Base-by-base conservation (phyloP, 164 flowering plant genomes). In the Akebia trifoliata region DNA sequence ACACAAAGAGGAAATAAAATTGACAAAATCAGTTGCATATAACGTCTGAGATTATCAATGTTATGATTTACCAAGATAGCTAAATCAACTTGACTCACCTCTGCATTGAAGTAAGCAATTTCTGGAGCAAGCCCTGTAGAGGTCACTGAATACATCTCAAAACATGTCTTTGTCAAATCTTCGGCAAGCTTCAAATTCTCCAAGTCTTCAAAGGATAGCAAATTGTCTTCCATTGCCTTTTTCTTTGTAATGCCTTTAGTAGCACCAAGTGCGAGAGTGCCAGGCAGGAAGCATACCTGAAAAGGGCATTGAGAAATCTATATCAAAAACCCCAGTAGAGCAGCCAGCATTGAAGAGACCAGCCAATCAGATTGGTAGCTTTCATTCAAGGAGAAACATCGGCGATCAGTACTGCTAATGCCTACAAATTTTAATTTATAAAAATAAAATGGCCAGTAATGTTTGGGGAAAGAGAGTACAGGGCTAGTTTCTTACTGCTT, bases 121-220 rank as follows among this genome's bases (percentile, higher is more conserved):
- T 93, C 99, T 40, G 99, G 95, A 69, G 99, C 88, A 70, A 93
- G 88, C 62, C 99, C 99, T 43, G 99, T 90, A 32, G 99, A 73
- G 37, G 99, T 93, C 61, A 83, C 93, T 26, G 85, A 62, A 69
- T 93, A 90, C 89, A 86, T 87, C 74, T 86, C 86, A 69, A 78
- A 76, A 70, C 99, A 93, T 58, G 99, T 90, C 65, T 86, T 81
- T 7, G 86, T 82, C 61, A 90, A 68, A 69, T 93, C 96, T 75
- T 93, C 97, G 45, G 99, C 97, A 51, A 93, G 96, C 69, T 83
- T 83, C 75, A 93, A 66, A 65, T 87, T 93, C 64, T 93, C 92
- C 56, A 93, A 48, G 69, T 90, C 96, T 56, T 90, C 96, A 69
- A 78, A 78, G 9, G 74, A 76, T 15, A 93, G 80, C 66, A 81